Conservation (phyloP, 1,284 basidiomycete genomes). For the Ustilago hordei region DNA sequence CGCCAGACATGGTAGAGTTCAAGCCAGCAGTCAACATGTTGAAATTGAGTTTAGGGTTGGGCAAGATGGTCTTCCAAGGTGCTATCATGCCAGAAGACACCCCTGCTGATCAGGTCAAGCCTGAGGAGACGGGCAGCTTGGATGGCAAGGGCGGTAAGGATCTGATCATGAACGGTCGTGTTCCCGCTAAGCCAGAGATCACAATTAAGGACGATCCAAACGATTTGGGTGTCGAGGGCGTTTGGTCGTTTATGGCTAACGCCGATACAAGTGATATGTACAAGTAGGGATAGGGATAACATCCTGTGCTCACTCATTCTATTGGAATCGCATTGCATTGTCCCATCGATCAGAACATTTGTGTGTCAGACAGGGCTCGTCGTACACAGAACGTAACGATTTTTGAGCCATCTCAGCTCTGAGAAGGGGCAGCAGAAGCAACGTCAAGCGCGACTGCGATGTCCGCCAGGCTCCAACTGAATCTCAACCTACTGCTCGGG, state of each 20-base stretch:
- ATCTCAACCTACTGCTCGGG: conserved; percentile 32
- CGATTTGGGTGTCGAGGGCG: conserved; percentile 63
- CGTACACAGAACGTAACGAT: no score
- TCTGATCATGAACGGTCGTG: conserved; percentile 30
- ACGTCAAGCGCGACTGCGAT: conserved; percentile 14
- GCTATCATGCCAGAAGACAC: conserved; percentile 37
- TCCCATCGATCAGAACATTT: no score
- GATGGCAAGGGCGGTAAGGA: conserved; percentile 21
- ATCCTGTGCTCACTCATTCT: not conserved
- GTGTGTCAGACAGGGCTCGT: no score
- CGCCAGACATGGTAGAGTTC: conserved; percentile 50
- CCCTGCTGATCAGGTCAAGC: conserved; percentile 19
- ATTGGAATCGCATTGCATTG: not conserved
- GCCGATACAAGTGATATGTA: conserved; percentile 60
- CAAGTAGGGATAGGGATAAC: conserved; percentile 26
- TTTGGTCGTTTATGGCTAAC: conserved; percentile 66
- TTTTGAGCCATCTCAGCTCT: not conserved
- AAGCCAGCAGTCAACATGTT: conserved; percentile 62
- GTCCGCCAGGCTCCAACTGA: conserved; percentile 29
- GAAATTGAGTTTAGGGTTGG: conserved; percentile 63
- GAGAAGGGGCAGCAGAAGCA: not conserved
- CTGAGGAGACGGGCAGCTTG: conserved; percentile 28
- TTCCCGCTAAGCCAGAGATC: conserved; percentile 49
- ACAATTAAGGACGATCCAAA: conserved; percentile 59
- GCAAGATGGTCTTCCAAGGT: conserved; percentile 65